Evolutionary conservation across 106 monocot species (phyloP).

Genomic region (Phalaenopsis equestris): DNA sequence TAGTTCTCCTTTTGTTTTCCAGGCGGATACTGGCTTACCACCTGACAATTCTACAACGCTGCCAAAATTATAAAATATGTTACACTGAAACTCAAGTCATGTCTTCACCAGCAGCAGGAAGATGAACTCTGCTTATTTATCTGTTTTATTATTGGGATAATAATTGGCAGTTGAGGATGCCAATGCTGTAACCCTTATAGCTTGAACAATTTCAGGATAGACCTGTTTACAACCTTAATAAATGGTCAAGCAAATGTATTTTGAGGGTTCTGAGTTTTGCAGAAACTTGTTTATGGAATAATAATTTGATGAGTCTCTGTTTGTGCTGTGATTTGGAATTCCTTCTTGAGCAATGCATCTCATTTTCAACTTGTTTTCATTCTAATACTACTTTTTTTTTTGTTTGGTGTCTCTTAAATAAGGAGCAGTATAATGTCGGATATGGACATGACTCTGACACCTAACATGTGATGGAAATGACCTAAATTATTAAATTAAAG

Average conservation of each 20-base stretch:
- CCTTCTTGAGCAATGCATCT: too few relatives aligned
- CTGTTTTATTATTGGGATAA: conserved; percentile 2
- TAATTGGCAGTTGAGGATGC: neutral
- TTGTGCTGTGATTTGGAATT: too few relatives aligned
- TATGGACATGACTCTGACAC: too few relatives aligned
- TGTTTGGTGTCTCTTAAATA: too few relatives aligned
- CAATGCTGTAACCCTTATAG: neutral
- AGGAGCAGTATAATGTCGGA: too few relatives aligned
- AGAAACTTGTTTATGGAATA: neutral
- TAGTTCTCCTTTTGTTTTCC: neutral
- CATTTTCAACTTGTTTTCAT: too few relatives aligned
- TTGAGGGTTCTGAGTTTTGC: neutral
- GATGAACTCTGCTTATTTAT: neutral
- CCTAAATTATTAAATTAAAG: too few relatives aligned
- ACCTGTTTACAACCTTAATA: neutral
- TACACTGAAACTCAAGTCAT: too few relatives aligned
- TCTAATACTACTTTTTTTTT: too few relatives aligned
- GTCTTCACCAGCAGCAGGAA: neutral
- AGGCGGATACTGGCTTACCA: neutral
- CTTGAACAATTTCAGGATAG: neutral
- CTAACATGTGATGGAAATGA: too few relatives aligned
- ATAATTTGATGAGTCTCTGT: neutral
- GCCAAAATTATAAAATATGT: neutral
- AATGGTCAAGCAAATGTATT: neutral
- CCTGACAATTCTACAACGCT: neutral